Conservation (phyloP, 352 stramenopile genomes). For the Pythium aquatile region DNA sequence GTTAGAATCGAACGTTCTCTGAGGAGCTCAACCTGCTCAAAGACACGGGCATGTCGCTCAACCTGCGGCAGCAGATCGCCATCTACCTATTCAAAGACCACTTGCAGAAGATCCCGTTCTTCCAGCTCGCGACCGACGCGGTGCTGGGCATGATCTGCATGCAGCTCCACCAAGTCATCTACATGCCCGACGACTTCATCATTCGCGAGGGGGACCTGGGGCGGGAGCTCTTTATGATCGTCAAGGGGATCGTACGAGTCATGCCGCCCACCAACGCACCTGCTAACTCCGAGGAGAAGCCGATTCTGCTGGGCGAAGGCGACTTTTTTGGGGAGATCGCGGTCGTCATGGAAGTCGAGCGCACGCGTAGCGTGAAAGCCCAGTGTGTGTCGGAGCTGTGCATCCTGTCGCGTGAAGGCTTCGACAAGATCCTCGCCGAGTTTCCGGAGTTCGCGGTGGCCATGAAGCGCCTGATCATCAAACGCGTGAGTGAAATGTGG, state of each 20-base stretch:
- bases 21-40: conserved; percentile 59
- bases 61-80: conserved; percentile 52
- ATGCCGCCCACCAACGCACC: conserved; percentile 40
- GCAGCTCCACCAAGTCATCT: conserved; percentile 63
- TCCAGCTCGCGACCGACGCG: conserved; percentile 58
- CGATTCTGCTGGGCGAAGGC: conserved; percentile 58
- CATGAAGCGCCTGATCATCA: conserved; percentile 73
- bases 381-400: conserved; percentile 69
- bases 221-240: conserved; percentile 71
- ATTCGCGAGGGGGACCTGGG: conserved; percentile 65
- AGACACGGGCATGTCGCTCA: conserved; percentile 60
- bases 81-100: conserved; percentile 75
- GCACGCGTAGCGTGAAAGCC: conserved; percentile 58
- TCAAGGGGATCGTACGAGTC: conserved; percentile 64
- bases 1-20: conserved; percentile 50
- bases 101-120: conserved; percentile 68
- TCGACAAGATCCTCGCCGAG: conserved; percentile 69
- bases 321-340: conserved; percentile 70
- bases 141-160: conserved; percentile 73
- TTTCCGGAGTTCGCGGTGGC: conserved; percentile 67
- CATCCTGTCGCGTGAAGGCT: conserved; percentile 54
- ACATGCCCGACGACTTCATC: conserved; percentile 64
- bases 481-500: conserved; percentile 67
- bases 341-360: conserved; percentile 66
- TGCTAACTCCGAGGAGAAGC: conserved; percentile 27